A percentile compares a stretch with the other conserved stretches of the same genome.
Evolutionary conservation across 352 stramenopile genomes (phyloP).

Genomic region (Globisporangium solare): DNA sequence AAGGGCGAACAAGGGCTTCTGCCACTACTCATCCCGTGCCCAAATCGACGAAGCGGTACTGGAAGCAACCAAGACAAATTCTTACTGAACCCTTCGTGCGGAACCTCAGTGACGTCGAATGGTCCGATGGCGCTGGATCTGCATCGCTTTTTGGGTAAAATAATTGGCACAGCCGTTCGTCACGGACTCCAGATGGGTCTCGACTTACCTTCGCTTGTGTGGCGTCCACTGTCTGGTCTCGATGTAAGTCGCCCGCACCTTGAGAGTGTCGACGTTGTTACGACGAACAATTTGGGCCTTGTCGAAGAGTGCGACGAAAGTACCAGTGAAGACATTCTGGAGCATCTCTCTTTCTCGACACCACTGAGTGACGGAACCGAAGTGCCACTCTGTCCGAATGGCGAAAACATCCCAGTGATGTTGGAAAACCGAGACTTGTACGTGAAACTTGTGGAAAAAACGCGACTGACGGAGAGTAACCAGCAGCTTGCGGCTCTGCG

Average conservation of each 20-base stretch:
- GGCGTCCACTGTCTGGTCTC: slow-evolving; percentile 77
- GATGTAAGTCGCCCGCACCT: slow-evolving; percentile 73
- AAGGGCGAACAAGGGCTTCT: slow-evolving; percentile 86
- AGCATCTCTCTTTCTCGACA: slow-evolving; percentile 74
- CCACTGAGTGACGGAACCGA: slow-evolving; percentile 79
- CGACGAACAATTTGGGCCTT: slow-evolving; percentile 57
- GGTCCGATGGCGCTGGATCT: slow-evolving; percentile 91
- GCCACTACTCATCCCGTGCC: slow-evolving; percentile 84
- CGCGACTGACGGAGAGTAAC: slow-evolving; percentile 70
- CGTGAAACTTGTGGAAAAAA: slow-evolving; percentile 64
- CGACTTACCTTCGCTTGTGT: slow-evolving; percentile 85
- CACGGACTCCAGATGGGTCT: slow-evolving; percentile 95
- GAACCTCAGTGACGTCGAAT: slow-evolving; percentile 76
- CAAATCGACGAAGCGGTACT: slow-evolving; percentile 80
- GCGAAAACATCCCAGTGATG: slow-evolving; percentile 68
- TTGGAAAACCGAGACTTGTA: slow-evolving; percentile 55
- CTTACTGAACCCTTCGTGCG: slow-evolving; percentile 80
- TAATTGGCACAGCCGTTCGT: slow-evolving; percentile 94
- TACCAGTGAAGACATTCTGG: slow-evolving; percentile 46
- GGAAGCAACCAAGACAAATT: slow-evolving; percentile 93
- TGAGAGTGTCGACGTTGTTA: slow-evolving; percentile 74
- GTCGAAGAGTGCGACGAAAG: slow-evolving; percentile 47
- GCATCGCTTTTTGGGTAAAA: slow-evolving; percentile 94
- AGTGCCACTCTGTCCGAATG: slow-evolving; percentile 56
- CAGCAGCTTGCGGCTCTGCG: slow-evolving; percentile 75